Conservation (phyloP, 1,284 basidiomycete genomes). For the Ganoderma leucocontextum region DNA sequence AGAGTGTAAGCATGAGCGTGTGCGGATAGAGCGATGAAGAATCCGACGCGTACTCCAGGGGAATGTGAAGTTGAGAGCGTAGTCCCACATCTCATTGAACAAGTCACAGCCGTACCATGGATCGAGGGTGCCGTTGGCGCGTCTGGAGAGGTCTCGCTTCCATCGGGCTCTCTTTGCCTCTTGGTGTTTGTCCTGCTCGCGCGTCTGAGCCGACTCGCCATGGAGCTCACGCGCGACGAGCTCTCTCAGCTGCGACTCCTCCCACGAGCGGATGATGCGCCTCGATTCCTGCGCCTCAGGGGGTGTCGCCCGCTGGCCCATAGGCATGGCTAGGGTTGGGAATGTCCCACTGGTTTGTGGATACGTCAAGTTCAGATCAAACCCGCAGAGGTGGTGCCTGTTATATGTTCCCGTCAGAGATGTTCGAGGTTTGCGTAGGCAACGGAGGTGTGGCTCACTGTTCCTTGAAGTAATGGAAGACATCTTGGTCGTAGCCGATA, state of each 20-base stretch:
- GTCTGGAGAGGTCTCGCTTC: constrained; percentile 38
- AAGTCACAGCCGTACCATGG: constrained; percentile 45
- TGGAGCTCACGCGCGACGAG: constrained; percentile 16
- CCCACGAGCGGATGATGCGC: too few species aligned
- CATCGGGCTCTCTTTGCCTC: constrained; percentile 27
- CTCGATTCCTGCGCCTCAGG: background rate
- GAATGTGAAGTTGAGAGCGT: constrained; percentile 49
- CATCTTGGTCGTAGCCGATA: constrained; percentile 70
- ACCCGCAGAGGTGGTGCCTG: constrained; percentile 50
- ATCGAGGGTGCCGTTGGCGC: constrained; percentile 42
- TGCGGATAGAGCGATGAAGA: constrained; percentile 17
- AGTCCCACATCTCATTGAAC: constrained; percentile 44
- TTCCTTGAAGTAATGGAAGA: constrained; percentile 70
- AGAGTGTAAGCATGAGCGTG: background rate
- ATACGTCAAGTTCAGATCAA: constrained; percentile 71
- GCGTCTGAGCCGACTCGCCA: constrained; percentile 18
- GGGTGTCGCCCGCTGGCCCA: background rate
- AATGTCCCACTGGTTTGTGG: constrained; percentile 63
- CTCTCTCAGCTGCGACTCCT: constrained; percentile 5
- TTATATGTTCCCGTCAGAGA: constrained; percentile 19
- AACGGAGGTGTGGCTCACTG: constrained; percentile 52
- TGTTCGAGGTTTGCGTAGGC: too few species aligned
- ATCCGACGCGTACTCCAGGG: constrained; percentile 67
- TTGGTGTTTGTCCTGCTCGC: constrained; percentile 18
- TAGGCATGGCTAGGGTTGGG: constrained; percentile 44